phyloP scores from a whole-genome alignment of 2,329 filamentous ascomycete genomes.

The Penicillium sp. region DNA sequence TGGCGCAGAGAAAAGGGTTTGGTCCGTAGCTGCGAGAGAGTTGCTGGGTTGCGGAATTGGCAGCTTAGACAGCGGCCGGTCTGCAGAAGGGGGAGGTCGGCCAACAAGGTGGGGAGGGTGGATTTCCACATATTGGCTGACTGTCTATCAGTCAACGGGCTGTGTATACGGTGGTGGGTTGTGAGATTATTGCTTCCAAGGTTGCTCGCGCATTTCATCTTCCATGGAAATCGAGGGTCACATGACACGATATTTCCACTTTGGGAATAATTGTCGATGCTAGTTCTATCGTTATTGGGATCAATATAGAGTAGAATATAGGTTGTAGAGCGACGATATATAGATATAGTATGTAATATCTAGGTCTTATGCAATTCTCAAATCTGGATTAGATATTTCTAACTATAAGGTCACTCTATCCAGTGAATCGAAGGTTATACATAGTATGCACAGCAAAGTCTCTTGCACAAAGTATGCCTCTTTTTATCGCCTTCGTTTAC shows the following conservation, averaged over 20 bases:
- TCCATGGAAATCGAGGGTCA: slow-evolving; percentile 4
- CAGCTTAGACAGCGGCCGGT: slow-evolving; percentile 37
- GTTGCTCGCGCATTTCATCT: not conserved
- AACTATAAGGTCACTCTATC: too few species aligned
- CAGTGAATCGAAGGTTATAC: too few species aligned
- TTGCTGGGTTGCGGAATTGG: slow-evolving; percentile 33
- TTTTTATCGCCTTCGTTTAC: too few species aligned
- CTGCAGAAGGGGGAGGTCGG: slow-evolving; percentile 29
- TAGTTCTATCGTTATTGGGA: not conserved
- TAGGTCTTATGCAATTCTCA: not conserved
- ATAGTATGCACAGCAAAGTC: too few species aligned
- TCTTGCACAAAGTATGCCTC: too few species aligned
- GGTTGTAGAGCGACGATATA: too few species aligned
- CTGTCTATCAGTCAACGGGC: not conserved
- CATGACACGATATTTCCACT: not conserved
- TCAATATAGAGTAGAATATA: not conserved
- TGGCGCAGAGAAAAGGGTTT: slow-evolving; percentile 27
- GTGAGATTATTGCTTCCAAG: not conserved
- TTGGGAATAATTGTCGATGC: not conserved
- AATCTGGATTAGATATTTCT: too few species aligned
- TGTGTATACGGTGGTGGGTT: not conserved
- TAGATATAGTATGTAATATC: not conserved
- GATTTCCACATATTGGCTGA: slow-evolving; percentile 34
- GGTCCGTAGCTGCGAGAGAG: slow-evolving; percentile 19
- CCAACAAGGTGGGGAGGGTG: slow-evolving; percentile 17